Percentiles rank a stretch among this genome's conserved stretches.
These are phyloP conservation scores for Suhomyces emberorum DNA, from an alignment of 805 yeast species.

Conservation along the genomic window DNA sequence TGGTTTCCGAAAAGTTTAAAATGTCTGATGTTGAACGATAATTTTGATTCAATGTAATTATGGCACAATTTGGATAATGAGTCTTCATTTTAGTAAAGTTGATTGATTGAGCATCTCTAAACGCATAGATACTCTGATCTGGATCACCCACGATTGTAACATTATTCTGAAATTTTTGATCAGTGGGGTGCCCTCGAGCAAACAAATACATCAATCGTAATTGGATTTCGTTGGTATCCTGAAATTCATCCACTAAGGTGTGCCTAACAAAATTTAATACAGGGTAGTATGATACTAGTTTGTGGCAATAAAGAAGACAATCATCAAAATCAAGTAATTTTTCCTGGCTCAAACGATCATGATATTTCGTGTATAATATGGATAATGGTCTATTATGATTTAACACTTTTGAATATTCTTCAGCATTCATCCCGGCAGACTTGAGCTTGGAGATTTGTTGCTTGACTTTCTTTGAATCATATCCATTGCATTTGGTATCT, in stretches of 20 bases:
- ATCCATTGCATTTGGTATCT: conserved; percentile 22
- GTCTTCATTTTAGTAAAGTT: conserved; percentile 60
- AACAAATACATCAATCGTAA: conserved; percentile 58
- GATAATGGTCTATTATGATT: conserved; percentile 16
- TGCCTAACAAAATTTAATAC: conserved; percentile 55
- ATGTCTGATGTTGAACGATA: conserved; percentile 78
- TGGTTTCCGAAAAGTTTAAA: conserved; percentile 56
- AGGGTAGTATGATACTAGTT: conserved; percentile 45
- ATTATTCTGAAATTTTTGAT: conserved; percentile 37
- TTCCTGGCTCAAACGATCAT: conserved; percentile 39
- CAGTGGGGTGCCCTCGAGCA: conserved; percentile 34
- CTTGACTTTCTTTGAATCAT: conserved; percentile 40
- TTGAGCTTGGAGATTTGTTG: conserved; percentile 55
- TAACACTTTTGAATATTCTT: conserved; percentile 26
- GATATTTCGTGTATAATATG: conserved; percentile 50
- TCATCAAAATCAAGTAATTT: conserved; percentile 80
- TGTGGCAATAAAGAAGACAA: conserved; percentile 54
- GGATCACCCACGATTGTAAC: conserved; percentile 95
- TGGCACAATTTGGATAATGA: conserved; percentile 25
- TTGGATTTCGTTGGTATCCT: conserved; percentile 83
- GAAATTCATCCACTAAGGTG: conserved; percentile 90
- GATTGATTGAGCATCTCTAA: conserved; percentile 70
- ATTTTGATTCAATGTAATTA: conserved; percentile 56
- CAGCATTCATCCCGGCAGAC: conserved; percentile 47
- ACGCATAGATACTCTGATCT: conserved; percentile 90